Conservation (phyloP, 1,139 yeast genomes). For the Pichia sp. region DNA sequence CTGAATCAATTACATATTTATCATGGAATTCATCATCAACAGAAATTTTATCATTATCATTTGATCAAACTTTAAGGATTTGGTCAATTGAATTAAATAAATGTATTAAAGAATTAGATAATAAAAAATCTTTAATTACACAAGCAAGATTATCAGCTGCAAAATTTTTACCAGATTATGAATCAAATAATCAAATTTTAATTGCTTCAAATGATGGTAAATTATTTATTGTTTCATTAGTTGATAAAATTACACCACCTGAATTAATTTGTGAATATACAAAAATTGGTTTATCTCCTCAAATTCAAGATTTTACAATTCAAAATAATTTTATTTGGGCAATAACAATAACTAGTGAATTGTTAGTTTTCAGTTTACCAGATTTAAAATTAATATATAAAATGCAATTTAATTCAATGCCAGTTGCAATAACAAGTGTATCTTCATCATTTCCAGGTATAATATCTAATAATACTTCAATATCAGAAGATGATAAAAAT, state of each 20-base stretch:
- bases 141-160: slow-evolving; percentile 11
- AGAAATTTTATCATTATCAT: slow-evolving; percentile 61
- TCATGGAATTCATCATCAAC: slow-evolving; percentile 71
- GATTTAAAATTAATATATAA: slow-evolving; percentile 9
- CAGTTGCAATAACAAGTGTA: slow-evolving; percentile 8
- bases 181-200: slow-evolving; percentile 8
- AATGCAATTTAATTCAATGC: slow-evolving; percentile 9
- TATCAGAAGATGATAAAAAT: not conserved
- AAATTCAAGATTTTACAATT: slow-evolving; percentile 16
- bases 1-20: slow-evolving; percentile 58
- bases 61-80: slow-evolving; percentile 58
- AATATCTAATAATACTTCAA: not conserved
- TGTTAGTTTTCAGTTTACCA: slow-evolving; percentile 11
- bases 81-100: slow-evolving; percentile 45
- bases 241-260: not conserved
- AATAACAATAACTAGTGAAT: slow-evolving; percentile 12
- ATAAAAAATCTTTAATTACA: slow-evolving; percentile 3
- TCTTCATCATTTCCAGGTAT: slow-evolving; percentile 9
- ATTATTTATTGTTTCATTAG: slow-evolving; percentile 7
- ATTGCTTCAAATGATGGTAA: slow-evolving; percentile 18
- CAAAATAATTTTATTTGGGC: slow-evolving; percentile 13
- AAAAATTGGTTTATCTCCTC: slow-evolving; percentile 10
- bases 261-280: slow-evolving; percentile 3
- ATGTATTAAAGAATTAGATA: slow-evolving; percentile 10
- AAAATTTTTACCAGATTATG: slow-evolving; percentile 8